A percentile compares a stretch with the other conserved stretches of the same genome.
Conservation (phyloP, 2,329 filamentous ascomycete genomes). For the Byssothecium circinans region DNA sequence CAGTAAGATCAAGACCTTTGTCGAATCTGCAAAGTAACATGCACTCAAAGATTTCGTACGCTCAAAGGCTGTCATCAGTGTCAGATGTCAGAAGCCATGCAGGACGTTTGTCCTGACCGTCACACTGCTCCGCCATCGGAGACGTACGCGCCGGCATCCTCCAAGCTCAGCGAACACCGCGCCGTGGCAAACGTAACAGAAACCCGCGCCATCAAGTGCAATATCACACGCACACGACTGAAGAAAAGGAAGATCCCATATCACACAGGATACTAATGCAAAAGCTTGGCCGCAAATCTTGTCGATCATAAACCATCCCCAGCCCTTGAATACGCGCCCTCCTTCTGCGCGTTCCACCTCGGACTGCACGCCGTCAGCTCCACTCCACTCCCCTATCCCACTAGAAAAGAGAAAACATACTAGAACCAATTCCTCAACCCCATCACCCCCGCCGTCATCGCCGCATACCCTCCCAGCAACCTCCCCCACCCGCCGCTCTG, state of each 20-base stretch:
- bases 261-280: too few species aligned
- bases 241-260: too few species aligned
- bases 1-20: too few species aligned
- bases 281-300: too few species aligned
- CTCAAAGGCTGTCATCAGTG: too few species aligned
- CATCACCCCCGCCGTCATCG: constrained; percentile 57
- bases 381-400: constrained; percentile 4
- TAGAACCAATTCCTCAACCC: constrained; percentile 51
- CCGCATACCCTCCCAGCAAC: constrained; percentile 55
- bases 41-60: too few species aligned
- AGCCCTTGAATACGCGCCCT: constrained; percentile 21
- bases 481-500: constrained; percentile 57
- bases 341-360: constrained; percentile 22
- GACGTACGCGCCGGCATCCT: constrained; percentile 6
- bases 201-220: constrained; percentile 11
- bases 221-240: neutral
- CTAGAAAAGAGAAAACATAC: neutral
- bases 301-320: too few species aligned
- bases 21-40: too few species aligned
- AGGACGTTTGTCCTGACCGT: neutral
- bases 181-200: constrained; percentile 28
- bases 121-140: constrained; percentile 24
- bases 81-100: too few species aligned
- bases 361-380: constrained; percentile 30
- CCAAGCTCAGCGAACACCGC: constrained; percentile 14